Evolutionary conservation across 495 filamentous ascomycete species (phyloP), one percentile per base, ranked within the genome.

Genomic region (Pyrenula massariospora): DNA sequence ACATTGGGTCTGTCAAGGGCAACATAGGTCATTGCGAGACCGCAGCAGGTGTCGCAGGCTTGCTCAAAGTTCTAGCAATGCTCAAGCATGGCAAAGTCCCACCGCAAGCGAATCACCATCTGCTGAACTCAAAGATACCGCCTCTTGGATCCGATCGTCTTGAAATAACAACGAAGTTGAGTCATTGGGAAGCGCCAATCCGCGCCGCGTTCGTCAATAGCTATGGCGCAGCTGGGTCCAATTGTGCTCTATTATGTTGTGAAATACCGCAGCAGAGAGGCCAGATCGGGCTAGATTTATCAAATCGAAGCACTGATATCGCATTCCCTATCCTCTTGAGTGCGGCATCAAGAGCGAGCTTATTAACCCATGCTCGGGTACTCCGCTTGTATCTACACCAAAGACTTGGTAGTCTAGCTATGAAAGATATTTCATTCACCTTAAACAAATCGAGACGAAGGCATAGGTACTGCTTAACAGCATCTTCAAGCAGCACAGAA

Each of bases 11-110:
- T 0, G 70, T 79, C 11, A 82, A 83, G 53, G 69, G 71, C 0
- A 64, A 71, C 2, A 63, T 82, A 11, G 79, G 79, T 5, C 79
- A 83, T 57, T 71, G 69, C 0, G 79, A 83, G 55, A 66, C 67
- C 0, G 66, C 75, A 0, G 74, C 77, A 0, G 79, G 79, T 2
- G 62, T 76, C 1, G 58, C 72, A 3, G 66, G 69, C 0, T 56
- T 81, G 19, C 62, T 77, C 24, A 80, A 80, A 57, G 58, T 70
- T 0, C 58, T 78, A 5, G 50, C 76, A 15, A 79, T 81, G 76
- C 73, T 83, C 12, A 66, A 73, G 2, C 55, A 75, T 5, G 61
- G 66, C 10, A 57, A 61, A 8, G 68, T 79, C 3, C 71, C 71
- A 1, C 68, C 70, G 0, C 76, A 72, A 50, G 69, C 73, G 0